Base-by-base conservation (phyloP, 2,329 filamentous ascomycete genomes). In the Colletotrichum sp. region DNA sequence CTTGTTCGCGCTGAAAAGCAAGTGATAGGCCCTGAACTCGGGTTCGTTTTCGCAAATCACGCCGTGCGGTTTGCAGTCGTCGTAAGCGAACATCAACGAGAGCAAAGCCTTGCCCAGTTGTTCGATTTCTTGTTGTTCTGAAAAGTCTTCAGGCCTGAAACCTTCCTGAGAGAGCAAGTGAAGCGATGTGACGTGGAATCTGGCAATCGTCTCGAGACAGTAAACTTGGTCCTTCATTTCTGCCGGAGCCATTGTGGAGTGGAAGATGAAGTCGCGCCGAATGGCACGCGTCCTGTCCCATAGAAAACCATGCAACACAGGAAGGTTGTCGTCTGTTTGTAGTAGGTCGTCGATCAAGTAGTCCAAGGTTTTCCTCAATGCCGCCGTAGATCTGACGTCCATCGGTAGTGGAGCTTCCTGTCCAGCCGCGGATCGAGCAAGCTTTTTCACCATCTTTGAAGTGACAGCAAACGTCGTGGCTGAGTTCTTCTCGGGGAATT, bases 281-380 rank as follows among this genome's bases (percentile, higher is more conserved):
- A 94, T 92, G 10, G 92, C 92, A 73, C 93, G 87, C 26, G 92
- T 93, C 59, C 93, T 88, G 80, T 94, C 92, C 92, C 93, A 94
- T 2, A 94, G 85, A 74, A 93, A 94, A 72, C 89, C 90, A 79
- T 94, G 92, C 59, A 91, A 84, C 6, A 83, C 79, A 0, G 90
- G 87, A 8, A 94, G 85, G 65, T 91, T 87, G 75, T 87, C 88
- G 63, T 93, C 90, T 7, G 88, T 84, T 55, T 86, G 86, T 60
- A 94, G 84, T 4, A 94, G 84, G 67, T 90, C 87, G 79, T 93
- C 88, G 63, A 94, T 86, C 5, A 94, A 85, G 78, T 94, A 94
- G 80, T 93, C 89, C 8, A 93, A 85, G 0, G 92, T 92, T 75
- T 88, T 87, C 78, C 89, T 88, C 39, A 94, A 87, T 6, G 91